These are phyloP conservation scores for Sclerotinia trifoliorum DNA, from an alignment of 2,329 filamentous ascomycete genomes.

Conservation along the genomic window DNA sequence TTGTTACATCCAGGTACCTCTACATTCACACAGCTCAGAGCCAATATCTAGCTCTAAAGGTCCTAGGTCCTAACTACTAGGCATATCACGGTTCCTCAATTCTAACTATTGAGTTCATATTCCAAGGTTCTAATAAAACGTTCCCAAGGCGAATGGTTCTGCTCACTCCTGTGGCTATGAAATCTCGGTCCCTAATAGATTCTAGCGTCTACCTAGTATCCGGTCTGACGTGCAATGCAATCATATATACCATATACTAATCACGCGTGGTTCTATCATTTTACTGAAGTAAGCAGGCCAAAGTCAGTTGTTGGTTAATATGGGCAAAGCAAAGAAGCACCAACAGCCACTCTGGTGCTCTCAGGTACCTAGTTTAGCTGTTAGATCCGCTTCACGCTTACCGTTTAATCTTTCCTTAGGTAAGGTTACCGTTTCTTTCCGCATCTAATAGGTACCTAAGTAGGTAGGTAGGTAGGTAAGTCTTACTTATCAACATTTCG, in stretches of 20 bases:
- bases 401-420: not conserved
- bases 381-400: not conserved
- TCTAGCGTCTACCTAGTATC: conserved; percentile 1
- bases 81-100: not conserved
- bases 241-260: no score
- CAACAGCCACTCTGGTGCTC: not conserved
- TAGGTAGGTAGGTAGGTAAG: no score
- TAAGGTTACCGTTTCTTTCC: not conserved
- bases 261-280: conserved; percentile 5
- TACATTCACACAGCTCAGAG: not conserved
- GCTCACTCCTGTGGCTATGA: conserved; percentile 2
- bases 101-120: not conserved
- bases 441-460: not conserved
- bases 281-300: no score
- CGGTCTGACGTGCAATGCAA: conserved; percentile 7
- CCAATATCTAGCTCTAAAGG: not conserved
- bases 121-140: not conserved
- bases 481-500: not conserved
- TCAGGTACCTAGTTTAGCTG: not conserved
- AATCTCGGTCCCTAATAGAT: not conserved
- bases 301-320: not conserved
- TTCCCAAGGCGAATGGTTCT: not conserved
- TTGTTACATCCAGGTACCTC: not conserved
- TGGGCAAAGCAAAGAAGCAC: not conserved
- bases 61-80: no score